Evolutionary conservation across 176 grass and related monocot species (phyloP), one percentile per base, ranked within the genome.

Genomic region (Oryza coarctata): DNA sequence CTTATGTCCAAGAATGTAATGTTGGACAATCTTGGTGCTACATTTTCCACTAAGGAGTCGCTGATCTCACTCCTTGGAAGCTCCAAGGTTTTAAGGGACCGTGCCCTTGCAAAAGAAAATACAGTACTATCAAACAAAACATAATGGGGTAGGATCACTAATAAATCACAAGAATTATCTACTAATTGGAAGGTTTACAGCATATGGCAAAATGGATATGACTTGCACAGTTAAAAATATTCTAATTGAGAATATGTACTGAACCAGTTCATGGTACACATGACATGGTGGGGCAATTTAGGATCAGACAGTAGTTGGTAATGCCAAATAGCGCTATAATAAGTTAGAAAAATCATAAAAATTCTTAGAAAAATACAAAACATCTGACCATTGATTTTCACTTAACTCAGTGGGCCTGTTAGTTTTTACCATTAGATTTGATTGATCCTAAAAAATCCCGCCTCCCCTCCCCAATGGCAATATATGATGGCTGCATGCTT

Each of bases 61-160:
- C 85, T 92, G 84, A 99, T 99, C 77, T 95, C 86, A 20, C 96
- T 99, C 71, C 96, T 60, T 13, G 96, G 93, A n/a, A 99, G 83
- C 87, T 99, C 96, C 67, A 99, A 65, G 9, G 77, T 91, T 73
- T 84, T 90, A 17, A 99, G 87, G 38, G 93, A 83, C 17, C 80
- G 72, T 4, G 92, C 91, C 28, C 96, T 99, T 58, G 60, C 14
- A 30, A 83, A 88, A 65, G 26, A 3, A 73, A 44, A 38, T 4
- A 84, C 6, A 22, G 52, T 9, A 57, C 76, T 55, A 44, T 57
- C 55, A 15, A 64, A 36, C 40, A 45, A 66, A 75, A 50, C 28
- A 68, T 75, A n/a, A 68, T 49, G 28, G 28, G 9, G 33, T 44
- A 72, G 3, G 50, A 71, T 33, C 32, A n/a, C n/a, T n/a, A n/a